A percentile compares a stretch with the other conserved stretches of the same genome.
These are phyloP conservation scores for Globisporangium mamillatum DNA, from an alignment of 352 stramenopile species.

Conservation along the genomic window DNA sequence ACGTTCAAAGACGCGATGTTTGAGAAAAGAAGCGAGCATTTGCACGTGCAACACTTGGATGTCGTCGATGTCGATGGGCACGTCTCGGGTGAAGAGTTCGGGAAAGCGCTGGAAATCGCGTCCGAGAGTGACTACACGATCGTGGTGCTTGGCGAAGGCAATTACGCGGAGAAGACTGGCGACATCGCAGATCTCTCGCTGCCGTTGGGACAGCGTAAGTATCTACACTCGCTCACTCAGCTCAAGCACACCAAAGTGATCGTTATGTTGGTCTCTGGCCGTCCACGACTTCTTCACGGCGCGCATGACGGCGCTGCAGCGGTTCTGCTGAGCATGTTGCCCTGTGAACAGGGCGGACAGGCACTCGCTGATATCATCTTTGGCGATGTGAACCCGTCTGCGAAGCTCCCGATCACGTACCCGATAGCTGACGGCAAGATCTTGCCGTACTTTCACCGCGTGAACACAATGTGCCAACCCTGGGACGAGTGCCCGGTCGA, in stretches of 20 bases:
- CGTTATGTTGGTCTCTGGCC: conserved; percentile 61
- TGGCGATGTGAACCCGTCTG: conserved; percentile 68
- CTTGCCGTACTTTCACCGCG: conserved; percentile 69
- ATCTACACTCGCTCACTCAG: conserved; percentile 52
- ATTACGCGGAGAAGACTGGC: conserved; percentile 82
- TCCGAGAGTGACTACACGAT: conserved; percentile 67
- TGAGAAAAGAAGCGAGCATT: not conserved
- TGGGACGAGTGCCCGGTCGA: conserved; percentile 54
- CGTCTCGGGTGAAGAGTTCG: conserved; percentile 32
- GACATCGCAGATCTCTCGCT: conserved; percentile 65
- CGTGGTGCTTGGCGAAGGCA: conserved; percentile 65
- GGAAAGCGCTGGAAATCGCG: conserved; percentile 39
- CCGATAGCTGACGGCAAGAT: conserved; percentile 38
- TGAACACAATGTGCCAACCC: conserved; percentile 53
- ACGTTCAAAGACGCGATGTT: conserved; percentile 55
- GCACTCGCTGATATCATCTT: conserved; percentile 68
- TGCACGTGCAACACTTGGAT: conserved; percentile 33
- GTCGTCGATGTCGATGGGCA: conserved; percentile 53
- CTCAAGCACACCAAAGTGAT: conserved; percentile 68
- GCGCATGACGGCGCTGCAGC: conserved; percentile 45
- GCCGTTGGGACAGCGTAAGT: conserved; percentile 51
- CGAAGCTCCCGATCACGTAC: conserved; percentile 79
- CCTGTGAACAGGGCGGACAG: conserved; percentile 76
- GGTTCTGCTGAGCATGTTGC: conserved; percentile 68
- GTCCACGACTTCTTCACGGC: conserved; percentile 52